Evolutionary conservation across 257 asterid species (phyloP), one percentile per base, ranked within the genome.

Genomic region (Leonotis leonurus): DNA sequence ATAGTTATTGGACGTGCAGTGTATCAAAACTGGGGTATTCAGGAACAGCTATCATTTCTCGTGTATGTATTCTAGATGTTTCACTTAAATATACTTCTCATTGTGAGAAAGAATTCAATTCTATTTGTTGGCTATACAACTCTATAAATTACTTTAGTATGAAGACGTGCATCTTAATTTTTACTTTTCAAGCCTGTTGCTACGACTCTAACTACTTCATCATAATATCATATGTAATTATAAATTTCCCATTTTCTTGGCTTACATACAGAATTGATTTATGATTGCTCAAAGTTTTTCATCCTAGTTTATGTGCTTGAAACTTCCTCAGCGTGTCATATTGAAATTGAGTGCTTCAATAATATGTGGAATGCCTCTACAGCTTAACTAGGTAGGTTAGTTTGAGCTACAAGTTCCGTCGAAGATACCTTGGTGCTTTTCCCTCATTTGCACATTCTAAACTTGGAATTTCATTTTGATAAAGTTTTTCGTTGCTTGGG

Each of bases 1-100:
- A 85, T 74, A 89, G 90, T 80, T 89, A 81, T 74, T 92, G 99
- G 97, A 85, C 90, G 1, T 92, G 99, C 56, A 92, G 99, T 63
- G 83, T 80, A 61, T 72, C 96, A 8, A 92, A 92, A 67, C 88
- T 83, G 71, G 99, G 99, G 40, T 92, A 92, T 77, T 85, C 99
- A 33, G 97, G 97, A 60, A 79, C 99, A 41, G 95, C 99, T 65
- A 78, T 92, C 69, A 85, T 92, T 75, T 92, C 99, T 53, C 84
- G 95, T 80, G 99, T 89, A 80, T 63, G 57, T 39, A 52, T 41
- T 44, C 49, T 8, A 20, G 3, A 2, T 22, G 3, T 40, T 33
- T 61, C 50, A 26, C 57, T 46, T 56, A 40, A 60, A 45, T 43
- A 21, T 59, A 56, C 62, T 41, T 43, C 13, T 56, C 20, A 37